Evolutionary conservation across 192 early-diverging fungal genomes (phyloP).

Genomic region (Gaertneriomyces sp.): DNA sequence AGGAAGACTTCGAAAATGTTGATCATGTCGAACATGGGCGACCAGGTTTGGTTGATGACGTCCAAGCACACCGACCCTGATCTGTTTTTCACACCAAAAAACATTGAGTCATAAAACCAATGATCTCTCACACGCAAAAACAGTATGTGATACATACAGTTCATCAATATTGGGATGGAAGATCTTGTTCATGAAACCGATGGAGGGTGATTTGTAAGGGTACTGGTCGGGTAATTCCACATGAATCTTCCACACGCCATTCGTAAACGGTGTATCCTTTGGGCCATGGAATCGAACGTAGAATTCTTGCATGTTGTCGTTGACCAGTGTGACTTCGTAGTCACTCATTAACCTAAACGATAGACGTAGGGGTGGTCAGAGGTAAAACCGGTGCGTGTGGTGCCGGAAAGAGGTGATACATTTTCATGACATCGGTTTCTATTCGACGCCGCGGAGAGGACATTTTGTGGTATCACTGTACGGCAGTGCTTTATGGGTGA

Average conservation of each 20-base stretch:
- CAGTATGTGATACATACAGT: conserved; percentile 55
- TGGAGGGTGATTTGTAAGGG: conserved; percentile 97
- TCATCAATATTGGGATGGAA: conserved; percentile 99
- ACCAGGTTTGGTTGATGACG: conserved; percentile 99
- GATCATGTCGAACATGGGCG: conserved; percentile 99
- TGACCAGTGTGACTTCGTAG: conserved; percentile 97
- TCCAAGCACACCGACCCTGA: conserved; percentile 94
- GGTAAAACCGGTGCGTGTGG: neutral
- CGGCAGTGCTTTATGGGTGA: too few species aligned
- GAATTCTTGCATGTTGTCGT: conserved; percentile 89
- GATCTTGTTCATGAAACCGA: conserved; percentile 99
- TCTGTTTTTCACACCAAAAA: conserved; percentile 56
- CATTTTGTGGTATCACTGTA: conserved; percentile 44
- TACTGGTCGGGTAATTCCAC: conserved; percentile 99
- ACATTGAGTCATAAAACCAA: neutral
- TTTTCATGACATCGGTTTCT: conserved; percentile 98
- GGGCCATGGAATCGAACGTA: conserved; percentile 92
- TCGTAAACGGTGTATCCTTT: conserved; percentile 87
- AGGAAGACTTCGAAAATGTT: conserved; percentile 99
- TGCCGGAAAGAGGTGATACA: conserved; percentile 51
- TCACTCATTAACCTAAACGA: conserved; percentile 91
- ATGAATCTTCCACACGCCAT: conserved; percentile 95
- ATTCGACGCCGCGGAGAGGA: conserved; percentile 88
- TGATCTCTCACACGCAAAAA: neutral
- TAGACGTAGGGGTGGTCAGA: conserved; percentile 1